phyloP scores from a whole-genome alignment of 140 eudicot species.

The Bidens hawaiensis region DNA sequence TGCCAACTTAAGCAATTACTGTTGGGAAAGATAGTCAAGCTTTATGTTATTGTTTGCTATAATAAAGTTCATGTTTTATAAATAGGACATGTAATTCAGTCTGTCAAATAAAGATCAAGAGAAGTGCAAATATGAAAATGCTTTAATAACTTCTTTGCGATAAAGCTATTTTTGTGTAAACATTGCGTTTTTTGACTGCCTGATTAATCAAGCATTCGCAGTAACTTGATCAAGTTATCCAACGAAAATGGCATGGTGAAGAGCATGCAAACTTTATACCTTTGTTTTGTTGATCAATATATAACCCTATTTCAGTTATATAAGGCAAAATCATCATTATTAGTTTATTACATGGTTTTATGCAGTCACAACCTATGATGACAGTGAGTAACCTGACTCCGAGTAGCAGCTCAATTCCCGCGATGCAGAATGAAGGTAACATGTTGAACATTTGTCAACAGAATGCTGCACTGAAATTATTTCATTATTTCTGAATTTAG shows the following conservation, averaged over 20 bases:
- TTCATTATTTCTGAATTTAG: neutral
- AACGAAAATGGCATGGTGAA: neutral
- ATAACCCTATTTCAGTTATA: neutral
- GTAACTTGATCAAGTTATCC: neutral
- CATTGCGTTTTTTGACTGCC: neutral
- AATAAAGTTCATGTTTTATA: neutral
- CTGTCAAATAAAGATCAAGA: neutral
- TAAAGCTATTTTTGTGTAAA: neutral
- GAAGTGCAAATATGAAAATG: no score
- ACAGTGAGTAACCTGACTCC: neutral
- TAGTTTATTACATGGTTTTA: conserved; percentile 5
- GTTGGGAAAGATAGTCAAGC: neutral
- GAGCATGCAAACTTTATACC: neutral
- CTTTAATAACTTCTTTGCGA: neutral
- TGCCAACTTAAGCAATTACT: conserved; percentile 1
- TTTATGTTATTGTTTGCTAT: conserved; percentile 1
- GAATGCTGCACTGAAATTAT: neutral
- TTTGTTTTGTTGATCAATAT: neutral
- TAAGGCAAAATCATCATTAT: neutral
- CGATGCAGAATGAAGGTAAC: conserved; percentile 12
- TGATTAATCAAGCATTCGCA: neutral
- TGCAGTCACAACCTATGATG: conserved; percentile 9
- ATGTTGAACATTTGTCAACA: neutral
- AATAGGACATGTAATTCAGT: neutral
- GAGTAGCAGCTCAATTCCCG: conserved; percentile 7